A percentile compares a stretch with the other conserved stretches of the same genome.
Evolutionary conservation across 192 early-diverging fungal genomes (phyloP).

Genomic region (Rhizoclosmatium sp.): DNA sequence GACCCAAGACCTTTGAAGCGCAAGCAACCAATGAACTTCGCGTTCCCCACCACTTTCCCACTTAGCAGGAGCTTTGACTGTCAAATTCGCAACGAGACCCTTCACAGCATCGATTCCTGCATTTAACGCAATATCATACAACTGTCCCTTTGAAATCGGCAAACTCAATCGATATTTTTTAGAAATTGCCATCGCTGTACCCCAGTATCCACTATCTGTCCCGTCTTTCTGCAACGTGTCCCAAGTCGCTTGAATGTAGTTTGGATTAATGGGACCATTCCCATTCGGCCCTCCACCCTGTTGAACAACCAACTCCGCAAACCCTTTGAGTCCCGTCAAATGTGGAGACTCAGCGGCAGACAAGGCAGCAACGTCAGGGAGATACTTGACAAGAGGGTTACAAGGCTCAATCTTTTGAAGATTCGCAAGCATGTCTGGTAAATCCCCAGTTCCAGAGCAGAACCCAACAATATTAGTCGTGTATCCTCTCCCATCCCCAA

Average conservation of each 20-base stretch:
- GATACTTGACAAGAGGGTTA: conserved; percentile 18
- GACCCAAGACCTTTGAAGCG: conserved; percentile 15
- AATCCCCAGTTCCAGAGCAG: conserved; percentile 24
- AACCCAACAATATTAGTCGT: conserved; percentile 30
- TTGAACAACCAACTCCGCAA: conserved; percentile 2
- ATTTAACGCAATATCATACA: conserved; percentile 26
- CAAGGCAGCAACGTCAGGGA: conserved; percentile 5
- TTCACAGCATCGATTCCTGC: conserved; percentile 1
- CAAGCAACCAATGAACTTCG: conserved; percentile 8
- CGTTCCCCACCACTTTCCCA: neutral
- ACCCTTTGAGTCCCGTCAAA: neutral
- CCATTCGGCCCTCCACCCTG: conserved; percentile 16
- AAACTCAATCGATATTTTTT: conserved; percentile 9
- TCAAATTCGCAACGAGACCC: neutral
- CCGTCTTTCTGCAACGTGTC: neutral
- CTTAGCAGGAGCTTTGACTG: neutral
- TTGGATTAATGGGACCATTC: conserved; percentile 16
- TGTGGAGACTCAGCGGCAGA: neutral
- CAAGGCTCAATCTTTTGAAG: conserved; percentile 19
- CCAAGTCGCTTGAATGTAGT: conserved; percentile 29
- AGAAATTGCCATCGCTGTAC: conserved; percentile 10
- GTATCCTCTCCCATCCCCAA: conserved; percentile 24
- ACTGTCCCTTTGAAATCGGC: conserved; percentile 29
- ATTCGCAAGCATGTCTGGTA: neutral
- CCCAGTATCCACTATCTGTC: conserved; percentile 20